phyloP scores from a whole-genome alignment of 805 yeast genomes.

The Pichia pseudocactophila region DNA sequence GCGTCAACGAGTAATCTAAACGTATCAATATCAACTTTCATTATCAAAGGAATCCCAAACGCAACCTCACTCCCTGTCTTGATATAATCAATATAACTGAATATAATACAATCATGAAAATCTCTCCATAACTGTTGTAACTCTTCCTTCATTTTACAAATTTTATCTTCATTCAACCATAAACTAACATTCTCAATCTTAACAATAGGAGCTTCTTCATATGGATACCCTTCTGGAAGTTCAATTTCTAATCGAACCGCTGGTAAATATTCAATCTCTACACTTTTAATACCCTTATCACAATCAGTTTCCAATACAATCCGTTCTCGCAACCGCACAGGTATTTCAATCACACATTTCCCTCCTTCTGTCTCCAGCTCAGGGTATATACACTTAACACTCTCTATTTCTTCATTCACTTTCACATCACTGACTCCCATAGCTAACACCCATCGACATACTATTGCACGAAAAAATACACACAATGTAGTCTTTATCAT shows the following conservation, averaged over 20 bases:
- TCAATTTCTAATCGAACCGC: slow-evolving; percentile 23
- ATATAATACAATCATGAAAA: slow-evolving; percentile 8
- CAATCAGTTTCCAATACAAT: slow-evolving; percentile 10
- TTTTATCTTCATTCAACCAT: slow-evolving; percentile 25
- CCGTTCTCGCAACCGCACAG: slow-evolving; percentile 20
- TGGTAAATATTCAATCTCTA: slow-evolving; percentile 25
- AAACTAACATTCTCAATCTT: slow-evolving; percentile 18
- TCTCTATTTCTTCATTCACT: slow-evolving; percentile 31
- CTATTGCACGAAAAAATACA: too few relatives aligned
- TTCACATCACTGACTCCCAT: neutral
- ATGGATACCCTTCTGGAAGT: slow-evolving; percentile 32
- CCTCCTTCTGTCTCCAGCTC: slow-evolving; percentile 19
- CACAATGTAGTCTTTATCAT: too few relatives aligned
- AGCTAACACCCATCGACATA: neutral
- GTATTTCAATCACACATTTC: slow-evolving; percentile 25
- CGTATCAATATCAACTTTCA: neutral
- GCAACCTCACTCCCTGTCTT: slow-evolving; percentile 9
- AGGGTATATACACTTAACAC: slow-evolving; percentile 34
- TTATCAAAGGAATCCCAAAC: neutral
- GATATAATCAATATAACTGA: slow-evolving; percentile 9
- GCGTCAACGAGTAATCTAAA: slow-evolving; percentile 9
- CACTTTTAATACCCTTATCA: neutral
- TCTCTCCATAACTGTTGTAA: slow-evolving; percentile 5
- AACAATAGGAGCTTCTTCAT: slow-evolving; percentile 22
- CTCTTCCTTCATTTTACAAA: slow-evolving; percentile 13